Percentiles rank a stretch among this genome's conserved stretches.
Conservation (phyloP, 164 flowering plant species). For the Piper betle region DNA sequence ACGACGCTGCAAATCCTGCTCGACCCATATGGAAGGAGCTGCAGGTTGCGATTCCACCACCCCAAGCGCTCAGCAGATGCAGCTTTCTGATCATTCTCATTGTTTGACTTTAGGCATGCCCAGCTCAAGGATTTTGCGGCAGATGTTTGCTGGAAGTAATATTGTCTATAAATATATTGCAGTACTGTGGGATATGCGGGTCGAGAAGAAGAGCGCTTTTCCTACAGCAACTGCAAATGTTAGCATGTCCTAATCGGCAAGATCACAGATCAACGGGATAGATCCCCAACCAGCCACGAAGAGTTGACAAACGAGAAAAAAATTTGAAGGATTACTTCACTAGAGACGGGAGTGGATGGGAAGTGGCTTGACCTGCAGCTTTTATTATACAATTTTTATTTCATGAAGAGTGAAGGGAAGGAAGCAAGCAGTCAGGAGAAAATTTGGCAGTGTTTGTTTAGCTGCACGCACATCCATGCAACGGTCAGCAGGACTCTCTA, state of each 20-base stretch:
- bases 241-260: neutral
- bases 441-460: neutral
- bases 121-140: no score
- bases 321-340: neutral
- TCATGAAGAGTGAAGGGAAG: no score
- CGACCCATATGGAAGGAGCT: neutral
- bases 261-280: neutral
- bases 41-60: neutral
- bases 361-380: neutral
- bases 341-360: neutral
- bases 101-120: no score
- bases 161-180: no score
- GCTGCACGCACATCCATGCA: neutral
- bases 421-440: neutral
- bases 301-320: neutral
- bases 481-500: neutral
- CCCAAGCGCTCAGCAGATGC: neutral
- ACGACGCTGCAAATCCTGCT: neutral
- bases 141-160: no score
- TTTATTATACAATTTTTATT: no score
- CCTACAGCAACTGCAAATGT: neutral
- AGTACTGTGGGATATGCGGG: no score
- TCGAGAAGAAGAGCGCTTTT: no score
- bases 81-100: neutral
- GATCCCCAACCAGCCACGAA: neutral